Evolutionary conservation across 2,329 filamentous ascomycete genomes (phyloP), one percentile per base, ranked within the genome.

Genomic region (Penicillium paneum): DNA sequence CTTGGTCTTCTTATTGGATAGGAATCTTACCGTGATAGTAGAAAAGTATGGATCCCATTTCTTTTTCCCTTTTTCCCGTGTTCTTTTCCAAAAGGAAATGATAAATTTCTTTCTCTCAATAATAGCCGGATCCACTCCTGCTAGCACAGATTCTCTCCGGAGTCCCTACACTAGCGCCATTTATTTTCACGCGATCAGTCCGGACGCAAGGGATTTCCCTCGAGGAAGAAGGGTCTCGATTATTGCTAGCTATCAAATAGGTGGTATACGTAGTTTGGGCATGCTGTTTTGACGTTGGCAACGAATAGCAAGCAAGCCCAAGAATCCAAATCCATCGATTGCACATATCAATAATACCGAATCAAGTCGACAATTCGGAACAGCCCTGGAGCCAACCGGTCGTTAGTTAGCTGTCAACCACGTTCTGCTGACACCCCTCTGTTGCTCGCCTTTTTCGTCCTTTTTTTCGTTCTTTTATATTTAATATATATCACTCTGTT

Each of bases 1-100:
- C 3, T 45, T 49, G 24, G 17, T 29, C 45, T 29, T 39, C 45
- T 43, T 17, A 56, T 61, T 58, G 59, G 59, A 49, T 40, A 45
- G 52, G 45, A 62, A 62, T 62, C 48, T 45, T 45, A 56, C 42
- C 29, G 15, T 35, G 43, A 55, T 52, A 42, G 42, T 36, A 40
- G 29, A 35, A 41, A 47, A 35, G 44, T 39, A 35, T 39, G 32
- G 13, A 45, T 52, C 44, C 44, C 44, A 47, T 47, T 38, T 35
- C 21, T 28, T 15, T 26, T 43, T 50, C 42, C 50, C 32, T n/a
- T 43, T 35, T 55, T 38, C 12, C 31, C 12, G n/a, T 17, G 32
- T 21, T 21, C 43, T 17, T 47, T 43, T 19, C 5, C 26, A 8
- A 39, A 28, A 29, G n/a, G 19, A 42, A 19, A 3, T 13, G 24